phyloP scores from a whole-genome alignment of 768 basidiomycete species.

The Mycena metata region DNA sequence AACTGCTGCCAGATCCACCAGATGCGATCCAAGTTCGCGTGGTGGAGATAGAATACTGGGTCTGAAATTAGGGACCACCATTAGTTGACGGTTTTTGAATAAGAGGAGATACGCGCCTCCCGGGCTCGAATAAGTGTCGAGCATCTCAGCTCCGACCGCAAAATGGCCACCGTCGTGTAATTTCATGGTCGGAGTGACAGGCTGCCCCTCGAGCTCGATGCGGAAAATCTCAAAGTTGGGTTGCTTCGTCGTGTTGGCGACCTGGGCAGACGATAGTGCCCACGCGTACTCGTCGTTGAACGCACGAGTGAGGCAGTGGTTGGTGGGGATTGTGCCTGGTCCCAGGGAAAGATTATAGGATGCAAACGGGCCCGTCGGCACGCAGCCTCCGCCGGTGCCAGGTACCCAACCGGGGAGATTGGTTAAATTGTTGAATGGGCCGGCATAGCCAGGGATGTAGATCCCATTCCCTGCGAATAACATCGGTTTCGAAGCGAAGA shows the following conservation, averaged over 20 bases:
- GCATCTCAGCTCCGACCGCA: slow-evolving; percentile 50
- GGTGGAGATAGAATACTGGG: slow-evolving; percentile 45
- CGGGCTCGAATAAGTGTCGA: slow-evolving; percentile 37
- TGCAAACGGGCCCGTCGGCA: slow-evolving; percentile 51
- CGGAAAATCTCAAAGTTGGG: slow-evolving; percentile 51
- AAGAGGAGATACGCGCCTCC: slow-evolving; percentile 7
- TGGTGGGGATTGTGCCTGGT: slow-evolving; percentile 48
- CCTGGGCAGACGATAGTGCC: slow-evolving; percentile 40
- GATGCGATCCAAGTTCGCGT: slow-evolving; percentile 43
- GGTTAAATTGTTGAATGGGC: slow-evolving; percentile 27
- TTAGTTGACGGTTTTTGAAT: background rate
- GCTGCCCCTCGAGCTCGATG: slow-evolving; percentile 51
- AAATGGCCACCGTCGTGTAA: slow-evolving; percentile 53
- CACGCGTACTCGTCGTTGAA: slow-evolving; percentile 40
- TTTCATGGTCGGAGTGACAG: slow-evolving; percentile 42
- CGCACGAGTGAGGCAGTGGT: slow-evolving; percentile 50
- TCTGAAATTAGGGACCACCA: slow-evolving; percentile 20
- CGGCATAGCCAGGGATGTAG: slow-evolving; percentile 40
- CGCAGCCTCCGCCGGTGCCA: slow-evolving; percentile 39
- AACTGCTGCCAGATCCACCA: slow-evolving; percentile 44
- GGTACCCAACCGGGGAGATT: slow-evolving; percentile 21
- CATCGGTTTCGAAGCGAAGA: background rate
- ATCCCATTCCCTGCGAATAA: slow-evolving; percentile 51
- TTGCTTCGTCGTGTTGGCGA: slow-evolving; percentile 44
- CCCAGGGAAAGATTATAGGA: slow-evolving; percentile 50